These are phyloP conservation scores for Astragalus membranaceus DNA, from an alignment of 306 rosid species.

Conservation along the genomic window DNA sequence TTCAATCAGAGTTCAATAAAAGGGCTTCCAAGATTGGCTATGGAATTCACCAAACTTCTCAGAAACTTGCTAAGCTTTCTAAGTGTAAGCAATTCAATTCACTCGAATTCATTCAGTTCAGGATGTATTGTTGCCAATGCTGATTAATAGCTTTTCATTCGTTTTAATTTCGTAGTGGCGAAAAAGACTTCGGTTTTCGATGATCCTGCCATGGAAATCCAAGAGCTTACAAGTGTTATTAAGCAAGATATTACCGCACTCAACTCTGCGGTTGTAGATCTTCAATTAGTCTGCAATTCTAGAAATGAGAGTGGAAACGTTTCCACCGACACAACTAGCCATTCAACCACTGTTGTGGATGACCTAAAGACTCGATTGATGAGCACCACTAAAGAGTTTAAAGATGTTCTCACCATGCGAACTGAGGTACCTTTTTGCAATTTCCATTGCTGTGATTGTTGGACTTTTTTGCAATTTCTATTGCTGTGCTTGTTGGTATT, in stretches of 20 bases:
- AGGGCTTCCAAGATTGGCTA: constrained; percentile 88
- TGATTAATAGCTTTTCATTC: not conserved
- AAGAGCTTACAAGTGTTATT: constrained; percentile 81
- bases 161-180: constrained; percentile 53
- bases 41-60: constrained; percentile 92
- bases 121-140: too few relatives aligned
- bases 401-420: constrained; percentile 94
- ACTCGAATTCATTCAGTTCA: not conserved
- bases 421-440: constrained; percentile 56
- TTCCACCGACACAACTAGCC: constrained; percentile 81
- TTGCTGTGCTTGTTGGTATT: not conserved
- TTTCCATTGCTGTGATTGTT: not conserved
- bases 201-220: constrained; percentile 87
- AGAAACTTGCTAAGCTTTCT: constrained; percentile 81
- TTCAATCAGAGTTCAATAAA: constrained; percentile 75
- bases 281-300: constrained; percentile 61
- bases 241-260: constrained; percentile 92
- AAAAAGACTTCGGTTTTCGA: constrained; percentile 89
- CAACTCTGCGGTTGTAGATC: constrained; percentile 91
- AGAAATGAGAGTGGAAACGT: constrained; percentile 62
- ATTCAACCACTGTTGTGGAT: constrained; percentile 89
- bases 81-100: constrained; percentile 50
- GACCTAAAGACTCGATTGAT: constrained; percentile 88
- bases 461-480: not conserved
- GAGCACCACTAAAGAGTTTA: constrained; percentile 89